Percentiles rank a stretch among this genome's conserved stretches.
phyloP scores from a whole-genome alignment of 768 basidiomycete species.

The Boletellus ananiceps region DNA sequence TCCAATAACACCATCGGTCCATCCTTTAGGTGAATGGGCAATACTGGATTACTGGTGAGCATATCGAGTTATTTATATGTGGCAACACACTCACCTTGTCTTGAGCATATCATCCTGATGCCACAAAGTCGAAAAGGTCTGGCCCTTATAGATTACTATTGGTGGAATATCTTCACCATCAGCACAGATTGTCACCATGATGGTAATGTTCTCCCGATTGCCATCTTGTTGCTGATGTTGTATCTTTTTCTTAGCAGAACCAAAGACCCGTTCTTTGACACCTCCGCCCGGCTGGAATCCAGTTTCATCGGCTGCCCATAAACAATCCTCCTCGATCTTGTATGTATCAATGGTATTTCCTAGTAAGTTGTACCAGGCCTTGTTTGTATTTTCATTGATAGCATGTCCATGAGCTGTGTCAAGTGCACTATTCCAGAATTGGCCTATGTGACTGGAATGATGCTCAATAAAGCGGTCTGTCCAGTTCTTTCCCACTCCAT shows the following conservation, averaged over 20 bases:
- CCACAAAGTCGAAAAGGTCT: constrained; percentile 21
- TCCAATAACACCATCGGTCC: constrained; percentile 28
- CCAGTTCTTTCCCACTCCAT: no score
- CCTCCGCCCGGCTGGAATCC: constrained; percentile 12
- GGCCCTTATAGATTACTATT: constrained; percentile 29
- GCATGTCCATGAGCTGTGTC: neutral
- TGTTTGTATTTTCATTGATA: neutral
- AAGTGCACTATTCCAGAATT: no score
- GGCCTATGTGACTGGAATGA: no score
- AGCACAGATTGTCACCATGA: constrained; percentile 39
- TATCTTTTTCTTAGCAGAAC: neutral
- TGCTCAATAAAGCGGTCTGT: no score
- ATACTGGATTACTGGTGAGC: no score
- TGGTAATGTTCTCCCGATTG: constrained; percentile 22
- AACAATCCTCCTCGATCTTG: neutral
- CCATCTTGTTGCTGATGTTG: constrained; percentile 21
- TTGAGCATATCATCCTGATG: constrained; percentile 16
- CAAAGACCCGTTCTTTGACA: constrained; percentile 4
- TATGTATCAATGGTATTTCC: neutral
- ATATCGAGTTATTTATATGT: neutral
- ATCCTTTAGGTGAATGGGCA: constrained; percentile 21
- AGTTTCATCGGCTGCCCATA: constrained; percentile 18
- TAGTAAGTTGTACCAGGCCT: neutral
- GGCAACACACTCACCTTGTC: constrained; percentile 25
- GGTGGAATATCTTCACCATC: constrained; percentile 37